These are phyloP conservation scores for Peronospora farinosa DNA, from an alignment of 352 stramenopile species.

Conservation along the genomic window DNA sequence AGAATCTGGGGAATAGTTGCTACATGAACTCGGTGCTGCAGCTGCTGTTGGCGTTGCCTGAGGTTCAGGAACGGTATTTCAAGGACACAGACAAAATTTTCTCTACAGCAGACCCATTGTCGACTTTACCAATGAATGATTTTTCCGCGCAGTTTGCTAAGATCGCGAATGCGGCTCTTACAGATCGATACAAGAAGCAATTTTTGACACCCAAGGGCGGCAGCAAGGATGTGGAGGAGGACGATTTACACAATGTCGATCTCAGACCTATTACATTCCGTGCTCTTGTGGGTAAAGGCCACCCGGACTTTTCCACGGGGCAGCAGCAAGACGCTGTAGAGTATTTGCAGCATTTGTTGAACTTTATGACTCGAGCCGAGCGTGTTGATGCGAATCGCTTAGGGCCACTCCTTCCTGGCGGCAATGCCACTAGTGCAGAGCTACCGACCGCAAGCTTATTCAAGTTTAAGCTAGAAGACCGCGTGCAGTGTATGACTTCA, in stretches of 20 bases:
- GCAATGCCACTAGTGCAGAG: slow-evolving; percentile 26
- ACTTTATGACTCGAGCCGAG: slow-evolving; percentile 88
- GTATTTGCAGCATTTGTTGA: slow-evolving; percentile 95
- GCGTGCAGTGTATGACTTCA: slow-evolving; percentile 67
- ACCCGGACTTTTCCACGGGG: slow-evolving; percentile 94
- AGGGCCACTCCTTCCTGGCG: slow-evolving; percentile 36
- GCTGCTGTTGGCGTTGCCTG: slow-evolving; percentile 82
- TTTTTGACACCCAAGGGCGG: slow-evolving; percentile 22
- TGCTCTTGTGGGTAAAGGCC: slow-evolving; percentile 89
- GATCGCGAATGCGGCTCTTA: slow-evolving; percentile 81
- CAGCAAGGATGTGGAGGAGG: slow-evolving; percentile 33
- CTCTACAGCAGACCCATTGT: slow-evolving; percentile 23
- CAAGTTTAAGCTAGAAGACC: slow-evolving; percentile 87
- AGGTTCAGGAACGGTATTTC: slow-evolving; percentile 70
- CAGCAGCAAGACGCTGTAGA: slow-evolving; percentile 97
- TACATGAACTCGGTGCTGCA: slow-evolving; percentile 99
- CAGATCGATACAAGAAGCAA: slow-evolving; percentile 77
- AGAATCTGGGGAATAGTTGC: slow-evolving; percentile 99
- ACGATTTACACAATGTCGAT: slow-evolving; percentile 37
- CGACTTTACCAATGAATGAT: slow-evolving; percentile 52
- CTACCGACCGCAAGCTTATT: slow-evolving; percentile 86
- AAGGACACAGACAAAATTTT: slow-evolving; percentile 58
- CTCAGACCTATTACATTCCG: slow-evolving; percentile 90
- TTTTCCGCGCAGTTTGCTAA: slow-evolving; percentile 92
- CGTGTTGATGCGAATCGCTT: slow-evolving; percentile 43